phyloP scores from a whole-genome alignment of 2,329 filamentous ascomycete genomes.

The Parafenestella ontariensis region DNA sequence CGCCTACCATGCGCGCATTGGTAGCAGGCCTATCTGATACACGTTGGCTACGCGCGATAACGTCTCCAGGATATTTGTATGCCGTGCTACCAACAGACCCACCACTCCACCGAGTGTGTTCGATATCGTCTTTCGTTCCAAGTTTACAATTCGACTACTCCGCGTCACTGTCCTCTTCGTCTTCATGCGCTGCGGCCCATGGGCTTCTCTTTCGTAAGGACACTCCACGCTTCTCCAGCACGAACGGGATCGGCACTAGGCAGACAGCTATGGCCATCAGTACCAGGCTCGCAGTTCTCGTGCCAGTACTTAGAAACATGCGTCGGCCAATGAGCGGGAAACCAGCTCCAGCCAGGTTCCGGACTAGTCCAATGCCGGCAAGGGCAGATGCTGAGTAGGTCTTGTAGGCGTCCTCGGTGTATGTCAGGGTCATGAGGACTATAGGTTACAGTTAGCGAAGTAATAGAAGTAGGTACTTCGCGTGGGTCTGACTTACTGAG shows the following conservation, averaged over 20 bases:
- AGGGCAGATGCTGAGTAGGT: conserved; percentile 53
- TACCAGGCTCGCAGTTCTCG: conserved; percentile 39
- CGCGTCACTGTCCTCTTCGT: conserved; percentile 34
- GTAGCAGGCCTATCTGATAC: background rate
- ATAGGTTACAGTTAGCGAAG: background rate
- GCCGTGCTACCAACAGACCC: background rate
- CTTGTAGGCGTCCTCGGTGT: conserved; percentile 59
- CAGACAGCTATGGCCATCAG: conserved; percentile 36
- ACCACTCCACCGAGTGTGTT: background rate
- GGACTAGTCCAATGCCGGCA: conserved; percentile 50
- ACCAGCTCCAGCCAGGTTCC: conserved; percentile 47
- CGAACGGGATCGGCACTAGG: conserved; percentile 43
- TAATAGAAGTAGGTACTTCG: no score
- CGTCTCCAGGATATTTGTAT: conserved; percentile 11
- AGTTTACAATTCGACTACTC: background rate
- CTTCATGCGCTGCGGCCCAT: conserved; percentile 49
- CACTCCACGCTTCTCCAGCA: conserved; percentile 44
- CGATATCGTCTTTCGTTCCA: background rate
- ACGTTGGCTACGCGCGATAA: background rate
- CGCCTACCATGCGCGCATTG: background rate
- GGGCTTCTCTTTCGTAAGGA: conserved; percentile 47
- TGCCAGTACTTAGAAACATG: conserved; percentile 40
- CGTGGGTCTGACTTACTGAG: conserved; percentile 43
- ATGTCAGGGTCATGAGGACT: conserved; percentile 58
- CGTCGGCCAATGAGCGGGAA: conserved; percentile 43